phyloP scores from a whole-genome alignment of 306 rosid species.

The Albizia julibrissin region DNA sequence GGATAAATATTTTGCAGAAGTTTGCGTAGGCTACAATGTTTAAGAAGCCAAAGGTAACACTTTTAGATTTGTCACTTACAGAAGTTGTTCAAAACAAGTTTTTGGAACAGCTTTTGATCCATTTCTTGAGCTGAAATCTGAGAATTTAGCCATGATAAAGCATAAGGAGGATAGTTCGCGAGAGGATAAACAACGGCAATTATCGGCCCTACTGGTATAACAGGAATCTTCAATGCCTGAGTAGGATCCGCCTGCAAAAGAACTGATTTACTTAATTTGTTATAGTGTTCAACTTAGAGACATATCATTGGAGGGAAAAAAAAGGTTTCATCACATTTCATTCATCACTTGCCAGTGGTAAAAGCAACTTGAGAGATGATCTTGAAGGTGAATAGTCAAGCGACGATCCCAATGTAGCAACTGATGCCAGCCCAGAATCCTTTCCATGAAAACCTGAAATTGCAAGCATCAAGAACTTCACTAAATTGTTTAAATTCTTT shows the following conservation, averaged over 20 bases:
- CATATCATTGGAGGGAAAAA: background rate
- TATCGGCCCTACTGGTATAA: constrained; percentile 73
- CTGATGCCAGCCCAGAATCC: constrained; percentile 64
- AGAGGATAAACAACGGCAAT: constrained; percentile 59
- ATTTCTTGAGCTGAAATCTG: constrained; percentile 75
- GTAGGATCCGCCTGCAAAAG: constrained; percentile 65
- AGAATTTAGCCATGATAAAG: constrained; percentile 67
- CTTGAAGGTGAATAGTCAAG: constrained; percentile 77
- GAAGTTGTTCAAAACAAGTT: constrained; percentile 77
- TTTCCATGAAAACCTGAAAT: constrained; percentile 60
- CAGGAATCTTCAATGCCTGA: constrained; percentile 72
- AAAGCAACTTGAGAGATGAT: constrained; percentile 77
- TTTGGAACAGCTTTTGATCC: constrained; percentile 65
- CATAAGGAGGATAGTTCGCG: constrained; percentile 52
- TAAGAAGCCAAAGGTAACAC: constrained; percentile 1
- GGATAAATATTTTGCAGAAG: background rate
- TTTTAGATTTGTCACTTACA: constrained; percentile 44
- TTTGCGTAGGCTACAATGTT: background rate
- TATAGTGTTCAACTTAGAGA: constrained; percentile 1
- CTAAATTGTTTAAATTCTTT: background rate
- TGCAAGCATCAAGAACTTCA: background rate
- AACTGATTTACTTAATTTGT: constrained; percentile 15
- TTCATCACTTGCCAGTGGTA: constrained; percentile 80
- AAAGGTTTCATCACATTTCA: constrained; percentile 11
- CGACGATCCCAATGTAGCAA: constrained; percentile 82